Conservation (phyloP, 106 monocot species). For the Dioscorea zingiberensis region DNA sequence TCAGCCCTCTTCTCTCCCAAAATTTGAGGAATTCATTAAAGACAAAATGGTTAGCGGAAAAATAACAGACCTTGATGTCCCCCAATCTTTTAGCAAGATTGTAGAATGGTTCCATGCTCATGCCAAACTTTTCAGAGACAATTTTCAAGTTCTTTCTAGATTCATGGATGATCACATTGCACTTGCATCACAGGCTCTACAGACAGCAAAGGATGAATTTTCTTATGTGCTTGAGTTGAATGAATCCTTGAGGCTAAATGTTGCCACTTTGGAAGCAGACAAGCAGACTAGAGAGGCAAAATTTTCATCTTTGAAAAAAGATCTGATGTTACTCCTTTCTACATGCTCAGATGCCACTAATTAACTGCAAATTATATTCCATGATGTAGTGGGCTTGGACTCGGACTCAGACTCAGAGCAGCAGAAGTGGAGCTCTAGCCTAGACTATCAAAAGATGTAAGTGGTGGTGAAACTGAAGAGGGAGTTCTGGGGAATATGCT, state of each 20-base stretch:
- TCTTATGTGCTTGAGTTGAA: conserved; percentile 35
- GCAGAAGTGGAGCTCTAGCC: background rate
- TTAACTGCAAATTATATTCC: conserved; percentile 29
- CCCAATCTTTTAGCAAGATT: conserved; percentile 26
- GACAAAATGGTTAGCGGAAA: conserved; percentile 9
- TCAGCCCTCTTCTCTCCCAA: conserved; percentile 40
- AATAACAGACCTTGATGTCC: conserved; percentile 17
- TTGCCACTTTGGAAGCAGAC: conserved; percentile 42
- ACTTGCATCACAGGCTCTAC: conserved; percentile 38
- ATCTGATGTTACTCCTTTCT: conserved; percentile 29
- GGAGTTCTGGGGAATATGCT: conserved; percentile 6
- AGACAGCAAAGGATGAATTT: conserved; percentile 35
- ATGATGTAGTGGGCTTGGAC: conserved; percentile 17
- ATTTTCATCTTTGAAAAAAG: conserved; percentile 36
- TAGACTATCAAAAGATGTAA: background rate
- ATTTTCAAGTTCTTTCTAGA: conserved; percentile 37
- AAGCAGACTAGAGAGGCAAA: conserved; percentile 42
- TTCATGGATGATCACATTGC: conserved; percentile 48
- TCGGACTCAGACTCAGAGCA: conserved; percentile 10
- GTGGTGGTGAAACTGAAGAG: conserved; percentile 8
- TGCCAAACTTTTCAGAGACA: conserved; percentile 25
- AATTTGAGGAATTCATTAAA: conserved; percentile 48
- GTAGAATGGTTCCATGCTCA: conserved; percentile 34
- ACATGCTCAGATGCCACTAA: conserved; percentile 39
- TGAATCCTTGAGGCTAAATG: conserved; percentile 43